Percentiles rank a stretch among this genome's conserved stretches.
These are phyloP conservation scores for Aspergillus fumigatiaffinis DNA, from an alignment of 2,329 filamentous ascomycete genomes.

Conservation along the genomic window DNA sequence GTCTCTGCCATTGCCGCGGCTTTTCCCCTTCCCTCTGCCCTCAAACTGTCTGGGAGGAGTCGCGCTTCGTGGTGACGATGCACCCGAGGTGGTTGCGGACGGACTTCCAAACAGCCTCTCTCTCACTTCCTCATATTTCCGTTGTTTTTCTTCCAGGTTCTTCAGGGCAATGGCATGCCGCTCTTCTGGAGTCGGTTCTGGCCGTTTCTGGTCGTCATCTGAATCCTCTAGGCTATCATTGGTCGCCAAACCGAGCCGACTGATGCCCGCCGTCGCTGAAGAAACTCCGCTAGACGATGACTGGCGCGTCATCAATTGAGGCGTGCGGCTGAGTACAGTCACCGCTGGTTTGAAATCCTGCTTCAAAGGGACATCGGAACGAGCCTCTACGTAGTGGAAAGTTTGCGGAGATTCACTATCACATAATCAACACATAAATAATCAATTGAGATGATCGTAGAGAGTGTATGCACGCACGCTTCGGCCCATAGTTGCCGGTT, in stretches of 20 bases:
- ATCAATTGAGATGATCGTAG: not conserved
- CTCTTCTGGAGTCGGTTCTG: conserved; percentile 69
- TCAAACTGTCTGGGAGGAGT: conserved; percentile 53
- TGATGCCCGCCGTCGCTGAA: conserved; percentile 41
- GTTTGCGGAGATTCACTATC: conserved; percentile 68
- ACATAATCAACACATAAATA: not conserved
- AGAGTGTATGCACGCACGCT: conserved; percentile 54
- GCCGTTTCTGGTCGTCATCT: conserved; percentile 59
- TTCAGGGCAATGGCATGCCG: conserved; percentile 71
- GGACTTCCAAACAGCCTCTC: conserved; percentile 77
- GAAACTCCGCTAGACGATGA: conserved; percentile 40
- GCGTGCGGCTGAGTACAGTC: conserved; percentile 81
- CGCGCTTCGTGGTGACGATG: conserved; percentile 59
- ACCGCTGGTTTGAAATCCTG: conserved; percentile 75
- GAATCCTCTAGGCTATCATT: conserved; percentile 60
- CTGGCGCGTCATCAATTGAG: conserved; percentile 60
- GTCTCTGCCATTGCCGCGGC: conserved; percentile 47
- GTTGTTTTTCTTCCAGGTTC: conserved; percentile 84
- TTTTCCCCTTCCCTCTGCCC: conserved; percentile 44
- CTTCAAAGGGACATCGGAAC: conserved; percentile 60
- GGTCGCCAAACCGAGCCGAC: conserved; percentile 44
- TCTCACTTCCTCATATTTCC: conserved; percentile 81
- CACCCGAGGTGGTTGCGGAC: conserved; percentile 45
- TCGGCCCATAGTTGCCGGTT: conserved; percentile 87
- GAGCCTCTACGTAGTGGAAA: conserved; percentile 70